Base-by-base conservation (phyloP, 1,139 yeast species). In the Blastobotrys illinoisensis region DNA sequence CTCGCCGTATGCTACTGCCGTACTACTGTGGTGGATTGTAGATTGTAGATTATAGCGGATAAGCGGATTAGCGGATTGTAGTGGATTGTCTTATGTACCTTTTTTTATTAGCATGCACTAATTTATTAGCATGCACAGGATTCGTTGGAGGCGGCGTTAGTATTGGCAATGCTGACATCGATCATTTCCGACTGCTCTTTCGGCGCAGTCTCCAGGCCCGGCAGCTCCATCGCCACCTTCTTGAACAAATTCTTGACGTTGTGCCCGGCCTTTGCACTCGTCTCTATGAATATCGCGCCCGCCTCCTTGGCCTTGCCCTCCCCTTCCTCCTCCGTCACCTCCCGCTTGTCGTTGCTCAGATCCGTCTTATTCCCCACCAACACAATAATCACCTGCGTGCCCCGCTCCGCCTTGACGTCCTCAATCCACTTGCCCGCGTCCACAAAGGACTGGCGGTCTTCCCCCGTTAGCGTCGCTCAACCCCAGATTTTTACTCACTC, bases 231-330 rank as follows among this genome's bases (percentile, higher is more conserved):
- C 11, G 98, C 99, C 59, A 93, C 88, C 67, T 86, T 88, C 68
- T 90, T 88, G 74, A 93, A 93, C 61, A 93, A 75, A 55, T 83
- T 80, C 72, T 93, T 91, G 54, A 93, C 97, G 65, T 93, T 93
- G 69, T 90, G 88, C 48, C 97, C 97, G 51, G 93, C 93, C 72
- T 91, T 93, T 28, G 98, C 95, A 60, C 96, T 86, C 2, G 99
- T 93, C 68, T 93, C 99, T 69, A 93, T 83, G 69, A 86, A 89
- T 66, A 83, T 80, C 47, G 93, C 90, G 7, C 88, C 90, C 62
- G 88, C 75, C 52, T 79, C 80, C 65, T 88, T 88, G 20, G 95
- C 88, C 64, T 86, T 87, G 56, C 76, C 75, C 68, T 85, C 90
- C 54, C 89, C 93, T 62, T 86, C 90, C 64, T 90, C 97, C 19